These are phyloP conservation scores for Myriosclerotinia curreyana DNA, from an alignment of 2,329 filamentous ascomycete genomes.

Conservation along the genomic window DNA sequence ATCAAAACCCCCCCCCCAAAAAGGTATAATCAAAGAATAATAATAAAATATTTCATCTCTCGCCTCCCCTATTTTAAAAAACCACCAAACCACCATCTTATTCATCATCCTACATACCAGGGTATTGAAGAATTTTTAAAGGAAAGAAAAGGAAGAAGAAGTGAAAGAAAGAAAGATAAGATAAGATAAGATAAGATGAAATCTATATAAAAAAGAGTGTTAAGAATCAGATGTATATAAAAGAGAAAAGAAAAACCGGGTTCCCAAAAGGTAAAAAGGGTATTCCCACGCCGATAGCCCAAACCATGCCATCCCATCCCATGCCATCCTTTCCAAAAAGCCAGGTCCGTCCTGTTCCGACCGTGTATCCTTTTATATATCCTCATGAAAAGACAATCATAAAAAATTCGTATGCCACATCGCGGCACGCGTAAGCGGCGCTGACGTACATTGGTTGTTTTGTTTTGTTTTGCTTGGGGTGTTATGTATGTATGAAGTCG, in stretches of 20 bases:
- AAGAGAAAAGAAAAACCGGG: neutral
- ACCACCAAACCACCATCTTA: too few species aligned
- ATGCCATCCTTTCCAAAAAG: neutral
- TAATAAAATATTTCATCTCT: too few species aligned
- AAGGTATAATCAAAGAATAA: too few species aligned
- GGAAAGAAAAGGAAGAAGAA: too few species aligned
- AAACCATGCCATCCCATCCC: neutral
- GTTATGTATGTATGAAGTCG: too few species aligned
- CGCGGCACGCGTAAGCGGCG: conserved; percentile 17
- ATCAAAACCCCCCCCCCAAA: too few species aligned
- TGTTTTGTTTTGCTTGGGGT: neutral
- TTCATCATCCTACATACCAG: too few species aligned
- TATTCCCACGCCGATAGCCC: neutral
- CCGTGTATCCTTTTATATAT: conserved; percentile 8
- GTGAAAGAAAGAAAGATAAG: too few species aligned
- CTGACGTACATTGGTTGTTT: conserved; percentile 10
- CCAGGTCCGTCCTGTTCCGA: neutral
- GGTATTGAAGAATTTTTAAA: too few species aligned
- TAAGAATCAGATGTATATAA: neutral
- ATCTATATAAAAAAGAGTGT: neutral
- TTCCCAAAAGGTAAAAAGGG: neutral
- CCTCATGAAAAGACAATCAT: neutral
- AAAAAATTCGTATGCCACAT: conserved; percentile 17
- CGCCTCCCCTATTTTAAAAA: too few species aligned
- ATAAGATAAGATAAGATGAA: too few species aligned